phyloP scores from a whole-genome alignment of 2,329 filamentous ascomycete genomes.

The Venturia oleaginea region DNA sequence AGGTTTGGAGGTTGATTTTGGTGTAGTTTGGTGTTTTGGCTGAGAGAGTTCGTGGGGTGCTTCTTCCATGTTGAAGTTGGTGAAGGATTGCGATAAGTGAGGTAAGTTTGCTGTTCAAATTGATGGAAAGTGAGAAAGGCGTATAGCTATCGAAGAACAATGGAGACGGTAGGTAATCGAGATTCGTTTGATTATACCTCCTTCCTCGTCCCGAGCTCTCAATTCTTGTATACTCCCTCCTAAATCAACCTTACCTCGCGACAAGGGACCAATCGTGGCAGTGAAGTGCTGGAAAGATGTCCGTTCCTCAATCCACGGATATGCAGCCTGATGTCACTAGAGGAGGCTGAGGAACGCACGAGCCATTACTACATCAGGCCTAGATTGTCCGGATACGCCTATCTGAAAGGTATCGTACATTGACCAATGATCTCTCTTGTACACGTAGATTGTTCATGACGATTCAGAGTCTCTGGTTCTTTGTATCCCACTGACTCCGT shows the following conservation, averaged over 20 bases:
- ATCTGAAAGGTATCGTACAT: neutral
- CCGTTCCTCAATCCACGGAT: neutral
- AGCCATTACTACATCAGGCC: neutral
- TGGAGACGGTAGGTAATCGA: too few relatives aligned
- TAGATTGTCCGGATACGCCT: neutral
- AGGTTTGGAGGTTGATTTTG: neutral
- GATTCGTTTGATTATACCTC: neutral
- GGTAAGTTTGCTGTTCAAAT: too few relatives aligned
- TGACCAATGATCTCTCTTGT: too few relatives aligned
- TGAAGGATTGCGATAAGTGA: too few relatives aligned
- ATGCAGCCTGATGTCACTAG: neutral
- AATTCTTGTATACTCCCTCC: neutral
- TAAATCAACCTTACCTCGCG: neutral
- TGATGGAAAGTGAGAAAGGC: too few relatives aligned
- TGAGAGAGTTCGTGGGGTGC: constrained; percentile 3
- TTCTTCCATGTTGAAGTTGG: constrained; percentile 1
- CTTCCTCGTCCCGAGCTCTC: neutral
- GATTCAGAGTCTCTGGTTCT: too few relatives aligned
- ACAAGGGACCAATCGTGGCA: neutral
- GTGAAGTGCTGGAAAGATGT: neutral
- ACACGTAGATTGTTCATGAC: too few relatives aligned
- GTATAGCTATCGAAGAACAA: too few relatives aligned
- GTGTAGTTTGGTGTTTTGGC: constrained; percentile 14
- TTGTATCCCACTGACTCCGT: too few relatives aligned
- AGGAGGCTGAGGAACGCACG: neutral